Base-by-base conservation (phyloP, 139 green algal genomes). In the Chlorella sp. region DNA sequence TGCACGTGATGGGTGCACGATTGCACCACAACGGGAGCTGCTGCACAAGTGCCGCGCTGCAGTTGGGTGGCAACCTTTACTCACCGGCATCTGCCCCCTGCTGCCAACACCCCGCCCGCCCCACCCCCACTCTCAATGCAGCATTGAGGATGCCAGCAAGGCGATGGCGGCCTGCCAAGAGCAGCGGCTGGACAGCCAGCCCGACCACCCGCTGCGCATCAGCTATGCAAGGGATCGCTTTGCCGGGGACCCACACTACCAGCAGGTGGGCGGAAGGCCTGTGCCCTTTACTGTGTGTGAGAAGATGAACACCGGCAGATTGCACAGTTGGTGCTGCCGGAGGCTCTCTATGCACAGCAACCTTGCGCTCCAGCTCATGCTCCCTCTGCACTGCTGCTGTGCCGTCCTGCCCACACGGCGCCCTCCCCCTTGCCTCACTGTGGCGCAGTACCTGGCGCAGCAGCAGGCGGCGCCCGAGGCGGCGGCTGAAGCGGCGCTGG, bases 101-200 rank as follows among this genome's bases (percentile, higher is more conserved):
- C n/a, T n/a, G n/a, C n/a, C n/a, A n/a, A n/a, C n/a, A n/a, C n/a
- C n/a, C n/a, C 63, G 26, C 63, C 16, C 0, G n/a, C 13, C 16
- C 16, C 28, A 36, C 38, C 9, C 62, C 63, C 26, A 39, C 84
- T 92, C 41, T 69, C 75, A 51, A 62, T 64, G 70, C 76, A 38
- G 60, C 36, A n/a, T 88, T 3, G 73, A 78, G 32, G 70, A 88
- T 21, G 76, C 76, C 0, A 28, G 56, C 36, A 82, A 84, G 41
- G 79, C 64, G 26, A 26, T 84, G 64, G 41, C 79, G 1, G 79
- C 64, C 64, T 84, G 64, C 64, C n/a, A 57, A 17, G 72, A 72
- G 13, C 55, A 39, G 13, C 34, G 21, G 55, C 38, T 83, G 47
- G 82, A 75, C 16, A 56, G 69, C 18, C 64, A 63, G 56, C 51